Conservation (phyloP, 1,139 yeast genomes). For the Scheffersomyces illinoinensis region DNA sequence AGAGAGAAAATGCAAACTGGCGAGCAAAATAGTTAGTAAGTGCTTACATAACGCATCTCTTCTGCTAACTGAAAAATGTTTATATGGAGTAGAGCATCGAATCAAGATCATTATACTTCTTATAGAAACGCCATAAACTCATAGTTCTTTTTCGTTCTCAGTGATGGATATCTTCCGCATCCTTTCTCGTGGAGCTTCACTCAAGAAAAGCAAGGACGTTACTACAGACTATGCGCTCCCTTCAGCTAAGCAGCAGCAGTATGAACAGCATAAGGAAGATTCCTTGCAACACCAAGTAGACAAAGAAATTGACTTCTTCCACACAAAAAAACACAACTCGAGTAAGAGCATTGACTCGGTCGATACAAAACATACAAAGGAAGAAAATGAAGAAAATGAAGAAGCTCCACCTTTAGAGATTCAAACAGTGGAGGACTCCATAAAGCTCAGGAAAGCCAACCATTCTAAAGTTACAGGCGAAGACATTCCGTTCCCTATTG, state of each 20-base stretch:
- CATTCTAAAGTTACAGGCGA: constrained; percentile 70
- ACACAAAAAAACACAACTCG: constrained; percentile 44
- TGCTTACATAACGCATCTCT: background rate
- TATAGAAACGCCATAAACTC: background rate
- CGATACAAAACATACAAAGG: constrained; percentile 12
- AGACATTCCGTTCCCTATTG: constrained; percentile 84
- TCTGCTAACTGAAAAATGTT: background rate
- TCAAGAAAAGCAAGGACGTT: constrained; percentile 54
- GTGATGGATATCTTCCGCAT: constrained; percentile 88
- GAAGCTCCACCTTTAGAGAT: constrained; percentile 48
- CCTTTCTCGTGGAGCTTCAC: constrained; percentile 79
- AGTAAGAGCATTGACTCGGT: background rate
- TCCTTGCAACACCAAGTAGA: constrained; percentile 48
- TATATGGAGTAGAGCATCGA: background rate
- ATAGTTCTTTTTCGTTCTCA: constrained; percentile 2
- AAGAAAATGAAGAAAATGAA: constrained; percentile 17
- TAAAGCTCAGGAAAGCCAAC: constrained; percentile 51
- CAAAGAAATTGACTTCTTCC: constrained; percentile 71
- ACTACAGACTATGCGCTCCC: constrained; percentile 50
- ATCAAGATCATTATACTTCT: background rate
- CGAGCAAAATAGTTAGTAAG: background rate
- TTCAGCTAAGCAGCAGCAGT: constrained; percentile 17
- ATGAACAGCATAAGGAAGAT: constrained; percentile 32
- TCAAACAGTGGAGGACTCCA: constrained; percentile 57
- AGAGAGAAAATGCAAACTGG: background rate